Base-by-base conservation (phyloP, 129 eudicot species). In the Chrysanthemum makinoi region DNA sequence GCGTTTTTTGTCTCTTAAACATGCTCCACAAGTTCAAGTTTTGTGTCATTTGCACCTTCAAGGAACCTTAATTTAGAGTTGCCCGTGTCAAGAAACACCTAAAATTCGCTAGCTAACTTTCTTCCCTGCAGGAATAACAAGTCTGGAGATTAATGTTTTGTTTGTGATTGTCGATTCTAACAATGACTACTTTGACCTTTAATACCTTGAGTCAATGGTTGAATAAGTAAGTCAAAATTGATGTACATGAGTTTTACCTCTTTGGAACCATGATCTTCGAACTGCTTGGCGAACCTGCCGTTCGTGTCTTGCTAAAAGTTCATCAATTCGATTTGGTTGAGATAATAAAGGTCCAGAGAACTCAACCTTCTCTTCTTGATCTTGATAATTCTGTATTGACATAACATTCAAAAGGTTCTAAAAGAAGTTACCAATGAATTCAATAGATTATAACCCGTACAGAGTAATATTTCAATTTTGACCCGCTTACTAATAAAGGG, bases 211-310 rank as follows among this genome's bases (percentile, higher is more conserved):
- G 67, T 15, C 75, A 46, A 58, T 39, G 64, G 43, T 71, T 58
- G 16, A 15, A 5, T 20, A 44, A n/a, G 2, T 24, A 24, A 24
- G 50, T 74, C 59, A 24, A 54, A 53, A 63, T 12, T 64, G 16
- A 54, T 52, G 6, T 39, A 54, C 57, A 56, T 3, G 73, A 35
- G 50, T 47, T 6, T 55, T 78, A 89, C 98, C 98, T 89, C 88
- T 80, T 74, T 88, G 98, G 76, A 93, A 93, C 98, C 98, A 93
- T 62, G 98, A 85, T 76, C 95, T 83, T 67, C 98, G 88, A 77
- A 86, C 92, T 26, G 95, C 98, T 77, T 93, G 98, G 72, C 98
- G 96, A 54, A 93, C 75, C 65, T 85, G 95, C 35, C 98, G 98
- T 75, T 93, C 98, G 66, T 89, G 98, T 63, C 88, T 84, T 77